phyloP scores from a whole-genome alignment of 2,329 filamentous ascomycete species.

The Penicillium griseofulvum region DNA sequence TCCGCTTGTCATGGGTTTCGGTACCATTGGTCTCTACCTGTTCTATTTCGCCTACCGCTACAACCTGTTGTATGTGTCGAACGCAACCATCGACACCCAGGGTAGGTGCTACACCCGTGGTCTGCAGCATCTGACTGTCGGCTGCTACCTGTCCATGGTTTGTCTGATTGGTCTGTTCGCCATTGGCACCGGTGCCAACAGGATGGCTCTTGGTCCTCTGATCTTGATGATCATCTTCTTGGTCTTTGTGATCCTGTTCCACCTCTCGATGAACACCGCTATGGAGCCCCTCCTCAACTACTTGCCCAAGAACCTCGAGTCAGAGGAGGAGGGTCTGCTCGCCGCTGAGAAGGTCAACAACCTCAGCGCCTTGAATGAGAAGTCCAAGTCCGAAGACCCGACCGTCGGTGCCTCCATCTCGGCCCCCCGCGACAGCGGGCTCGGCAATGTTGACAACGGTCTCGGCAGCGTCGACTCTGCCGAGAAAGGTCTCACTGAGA shows the following conservation, averaged over 20 bases:
- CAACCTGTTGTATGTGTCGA: conserved; percentile 83
- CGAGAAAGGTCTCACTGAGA: conserved; percentile 36
- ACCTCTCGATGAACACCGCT: conserved; percentile 68
- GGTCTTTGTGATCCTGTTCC: conserved; percentile 72
- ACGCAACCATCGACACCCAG: conserved; percentile 79
- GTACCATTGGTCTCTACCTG: conserved; percentile 70
- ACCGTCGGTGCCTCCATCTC: conserved; percentile 10
- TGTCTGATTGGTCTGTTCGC: conserved; percentile 84
- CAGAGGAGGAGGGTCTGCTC: conserved; percentile 54
- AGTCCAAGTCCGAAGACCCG: not conserved
- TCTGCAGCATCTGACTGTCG: conserved; percentile 78
- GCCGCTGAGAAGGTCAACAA: conserved; percentile 22
- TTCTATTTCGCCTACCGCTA: conserved; percentile 90
- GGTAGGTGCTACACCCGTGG: conserved; percentile 85
- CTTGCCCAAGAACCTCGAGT: conserved; percentile 70
- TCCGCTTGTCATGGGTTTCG: conserved; percentile 79
- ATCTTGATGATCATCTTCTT: conserved; percentile 74
- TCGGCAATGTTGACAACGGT: conserved; percentile 29
- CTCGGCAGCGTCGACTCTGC: conserved; percentile 33
- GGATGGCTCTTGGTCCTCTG: conserved; percentile 63
- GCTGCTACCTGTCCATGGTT: conserved; percentile 77
- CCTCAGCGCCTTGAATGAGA: not conserved
- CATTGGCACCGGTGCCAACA: conserved; percentile 63
- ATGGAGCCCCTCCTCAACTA: conserved; percentile 74
- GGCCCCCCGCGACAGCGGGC: conserved; percentile 22